Evolutionary conservation across 2,329 filamentous ascomycete genomes (phyloP).

Genomic region (Arthroderma uncinatum): DNA sequence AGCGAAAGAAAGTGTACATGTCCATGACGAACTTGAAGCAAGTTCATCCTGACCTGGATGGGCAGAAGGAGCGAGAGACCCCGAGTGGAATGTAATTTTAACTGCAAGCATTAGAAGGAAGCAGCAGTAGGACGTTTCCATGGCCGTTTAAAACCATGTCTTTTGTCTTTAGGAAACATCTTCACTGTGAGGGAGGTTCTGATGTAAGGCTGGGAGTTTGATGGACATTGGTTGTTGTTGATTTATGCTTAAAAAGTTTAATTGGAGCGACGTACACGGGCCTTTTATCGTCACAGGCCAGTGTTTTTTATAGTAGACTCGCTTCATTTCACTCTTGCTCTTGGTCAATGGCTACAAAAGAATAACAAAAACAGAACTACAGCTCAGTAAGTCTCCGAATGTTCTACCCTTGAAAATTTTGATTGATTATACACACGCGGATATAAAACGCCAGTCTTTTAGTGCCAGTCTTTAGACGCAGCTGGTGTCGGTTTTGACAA

Average conservation of each 20-base stretch:
- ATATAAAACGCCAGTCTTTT: constrained; percentile 4
- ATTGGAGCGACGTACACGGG: background rate
- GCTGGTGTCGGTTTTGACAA: background rate
- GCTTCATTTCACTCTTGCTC: too few relatives aligned
- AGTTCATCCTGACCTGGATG: background rate
- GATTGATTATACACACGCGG: background rate
- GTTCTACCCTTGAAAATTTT: background rate
- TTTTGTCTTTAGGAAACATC: background rate
- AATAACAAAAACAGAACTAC: background rate
- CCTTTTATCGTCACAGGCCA: background rate
- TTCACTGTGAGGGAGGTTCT: background rate
- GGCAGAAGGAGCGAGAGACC: background rate
- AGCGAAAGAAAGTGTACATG: background rate
- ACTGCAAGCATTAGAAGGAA: background rate
- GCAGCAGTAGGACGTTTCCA: background rate
- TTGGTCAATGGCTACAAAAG: background rate
- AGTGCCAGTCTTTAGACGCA: background rate
- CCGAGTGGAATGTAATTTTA: background rate
- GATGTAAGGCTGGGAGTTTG: too few relatives aligned
- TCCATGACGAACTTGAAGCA: background rate
- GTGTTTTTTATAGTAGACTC: too few relatives aligned
- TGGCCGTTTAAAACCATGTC: background rate
- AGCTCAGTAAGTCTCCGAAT: background rate
- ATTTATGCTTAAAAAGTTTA: constrained; percentile 1
- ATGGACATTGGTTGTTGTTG: background rate